These are phyloP conservation scores for Fagopyrum tataricum DNA, from an alignment of 148 eudicot genomes.

Conservation along the genomic window DNA sequence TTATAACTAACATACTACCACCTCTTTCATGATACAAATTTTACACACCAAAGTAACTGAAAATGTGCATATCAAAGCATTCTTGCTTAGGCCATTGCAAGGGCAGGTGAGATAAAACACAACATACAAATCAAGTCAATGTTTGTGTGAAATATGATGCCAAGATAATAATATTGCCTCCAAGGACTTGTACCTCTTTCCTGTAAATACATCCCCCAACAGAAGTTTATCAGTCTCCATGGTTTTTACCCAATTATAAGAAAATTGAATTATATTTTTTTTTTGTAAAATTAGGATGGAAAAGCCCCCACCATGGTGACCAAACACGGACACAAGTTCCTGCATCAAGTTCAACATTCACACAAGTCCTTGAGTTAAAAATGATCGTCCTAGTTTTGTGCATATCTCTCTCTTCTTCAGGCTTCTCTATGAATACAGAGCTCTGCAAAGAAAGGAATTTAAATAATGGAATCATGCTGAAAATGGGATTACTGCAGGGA, in stretches of 20 bases:
- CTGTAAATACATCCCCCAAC: conserved; percentile 30
- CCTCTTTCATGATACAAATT: too few relatives aligned
- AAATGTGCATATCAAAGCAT: too few relatives aligned
- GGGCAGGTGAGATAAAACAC: too few relatives aligned
- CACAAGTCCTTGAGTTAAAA: conserved; percentile 61
- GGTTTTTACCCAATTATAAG: neutral
- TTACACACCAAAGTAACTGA: too few relatives aligned
- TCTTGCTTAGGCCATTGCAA: too few relatives aligned
- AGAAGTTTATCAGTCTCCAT: neutral
- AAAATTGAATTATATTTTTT: neutral
- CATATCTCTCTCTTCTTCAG: conserved; percentile 22
- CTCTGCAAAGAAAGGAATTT: conserved; percentile 33
- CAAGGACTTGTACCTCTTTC: conserved; percentile 50
- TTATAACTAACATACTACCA: too few relatives aligned
- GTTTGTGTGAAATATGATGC: conserved; percentile 56
- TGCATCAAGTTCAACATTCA: conserved; percentile 67
- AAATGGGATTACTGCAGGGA: neutral
- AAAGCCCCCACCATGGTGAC: conserved; percentile 62
- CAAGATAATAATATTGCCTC: conserved; percentile 40
- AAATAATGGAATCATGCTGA: neutral
- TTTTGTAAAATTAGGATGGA: neutral
- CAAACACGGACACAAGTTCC: conserved; percentile 54
- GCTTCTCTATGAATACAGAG: conserved; percentile 26
- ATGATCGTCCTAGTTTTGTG: conserved; percentile 44
- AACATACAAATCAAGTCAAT: conserved; percentile 15